Base-by-base conservation (phyloP, 129 eudicot species). In the Apium graveolens region DNA sequence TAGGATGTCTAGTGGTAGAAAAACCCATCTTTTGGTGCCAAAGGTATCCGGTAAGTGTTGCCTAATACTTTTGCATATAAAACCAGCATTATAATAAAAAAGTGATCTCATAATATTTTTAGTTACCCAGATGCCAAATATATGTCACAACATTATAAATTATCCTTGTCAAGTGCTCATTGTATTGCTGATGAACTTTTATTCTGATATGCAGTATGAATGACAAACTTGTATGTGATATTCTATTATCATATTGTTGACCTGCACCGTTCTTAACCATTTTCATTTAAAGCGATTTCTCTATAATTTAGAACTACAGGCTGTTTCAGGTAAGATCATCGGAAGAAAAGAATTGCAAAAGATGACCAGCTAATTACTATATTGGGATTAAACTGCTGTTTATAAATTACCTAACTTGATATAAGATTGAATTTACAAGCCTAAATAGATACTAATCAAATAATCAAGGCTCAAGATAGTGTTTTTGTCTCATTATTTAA, bases 401-500 rank as follows among this genome's bases (percentile, higher is more conserved):
- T 51, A 20, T 11, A 17, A 75, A 44, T 16, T 44, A 44, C 16
- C 11, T 2, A 44, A 44, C 66, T 75, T 49, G 0, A 31, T 13
- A 29, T 41, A 44, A 73, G 37, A 26, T 38, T 44, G 2, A 3
- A 70, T 60, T 73, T 45, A 1, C 39, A 73, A 45, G 77, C 76
- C 82, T 80, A 78, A 72, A 48, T 11, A 79, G 48, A 79, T 35
- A 73, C 21, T 57, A 73, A 55, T 46, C 42, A 69, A 84, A 71
- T 49, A 87, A 80, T 48, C 43, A 80, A n/a, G n/a, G n/a, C n/a
- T n/a, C n/a, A n/a, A 75, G 80, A 80, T 85, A 88, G 76, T 84
- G 81, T 80, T 78, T 84, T 80, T 86, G 80, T 79, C 89, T 84
- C 85, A 83, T 83, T 79, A 42, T 74, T 86, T 89, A 88, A 86